phyloP scores from a whole-genome alignment of 345 rosid species.

The Pistacia vera region DNA sequence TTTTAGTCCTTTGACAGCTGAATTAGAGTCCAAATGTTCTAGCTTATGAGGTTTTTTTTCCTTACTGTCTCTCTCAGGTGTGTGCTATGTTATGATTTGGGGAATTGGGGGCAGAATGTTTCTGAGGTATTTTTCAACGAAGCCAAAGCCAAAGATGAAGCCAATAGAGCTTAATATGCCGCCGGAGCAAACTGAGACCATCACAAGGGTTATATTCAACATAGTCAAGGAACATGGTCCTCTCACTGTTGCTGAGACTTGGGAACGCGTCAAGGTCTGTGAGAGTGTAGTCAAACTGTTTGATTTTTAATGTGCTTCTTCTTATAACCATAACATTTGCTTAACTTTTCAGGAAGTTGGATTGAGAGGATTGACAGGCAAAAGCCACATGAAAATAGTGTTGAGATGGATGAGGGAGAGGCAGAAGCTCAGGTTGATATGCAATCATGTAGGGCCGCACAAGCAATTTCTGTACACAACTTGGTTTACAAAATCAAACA shows the following conservation, averaged over 20 bases:
- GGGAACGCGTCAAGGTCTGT: constrained; percentile 75
- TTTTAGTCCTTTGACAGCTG: too few relatives aligned
- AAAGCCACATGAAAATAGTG: constrained; percentile 57
- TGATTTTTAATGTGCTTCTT: background rate
- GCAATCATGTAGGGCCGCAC: constrained; percentile 57
- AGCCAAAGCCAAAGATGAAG: constrained; percentile 81
- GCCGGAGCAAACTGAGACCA: constrained; percentile 84
- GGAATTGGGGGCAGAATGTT: constrained; percentile 36
- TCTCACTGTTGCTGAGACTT: constrained; percentile 75
- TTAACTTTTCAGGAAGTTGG: constrained; percentile 43
- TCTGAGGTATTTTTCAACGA: constrained; percentile 58
- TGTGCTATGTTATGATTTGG: background rate
- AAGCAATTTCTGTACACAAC: constrained; percentile 56
- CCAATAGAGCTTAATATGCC: constrained; percentile 78
- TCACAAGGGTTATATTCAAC: constrained; percentile 74
- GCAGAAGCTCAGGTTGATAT: constrained; percentile 52
- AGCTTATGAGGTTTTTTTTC: too few relatives aligned
- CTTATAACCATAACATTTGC: background rate
- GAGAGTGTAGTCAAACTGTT: background rate
- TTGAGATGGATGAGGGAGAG: constrained; percentile 69
- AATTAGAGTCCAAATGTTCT: too few relatives aligned
- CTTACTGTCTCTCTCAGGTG: too few relatives aligned
- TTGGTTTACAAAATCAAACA: constrained; percentile 48
- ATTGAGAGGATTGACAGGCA: constrained; percentile 44
- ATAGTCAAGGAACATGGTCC: constrained; percentile 88